Percentiles rank a stretch among this genome's conserved stretches.
These are phyloP conservation scores for Durotheca rogersii DNA, from an alignment of 495 filamentous ascomycete species.

Conservation along the genomic window DNA sequence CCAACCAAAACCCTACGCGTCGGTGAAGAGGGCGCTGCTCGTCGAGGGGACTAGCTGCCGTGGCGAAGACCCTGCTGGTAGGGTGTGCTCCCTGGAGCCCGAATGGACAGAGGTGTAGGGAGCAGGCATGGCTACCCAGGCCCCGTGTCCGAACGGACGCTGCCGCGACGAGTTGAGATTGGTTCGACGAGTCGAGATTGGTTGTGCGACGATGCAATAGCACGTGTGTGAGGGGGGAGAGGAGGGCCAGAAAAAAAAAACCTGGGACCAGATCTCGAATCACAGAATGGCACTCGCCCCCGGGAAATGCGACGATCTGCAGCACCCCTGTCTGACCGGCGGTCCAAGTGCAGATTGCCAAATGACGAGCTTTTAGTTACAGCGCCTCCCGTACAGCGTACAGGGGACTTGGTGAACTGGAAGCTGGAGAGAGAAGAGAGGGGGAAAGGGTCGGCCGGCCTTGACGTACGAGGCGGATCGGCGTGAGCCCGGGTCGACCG, in stretches of 20 bases:
- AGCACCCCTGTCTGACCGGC: conserved; percentile 32
- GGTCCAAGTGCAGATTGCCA: conserved; percentile 27
- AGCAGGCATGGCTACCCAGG: too few species aligned
- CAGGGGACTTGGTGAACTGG: background rate
- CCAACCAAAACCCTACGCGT: too few species aligned
- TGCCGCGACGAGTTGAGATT: conserved; percentile 33
- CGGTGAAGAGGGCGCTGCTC: too few species aligned
- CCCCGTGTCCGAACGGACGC: conserved; percentile 19
- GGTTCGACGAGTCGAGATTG: conserved; percentile 32
- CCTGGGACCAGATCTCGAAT: conserved; percentile 36
- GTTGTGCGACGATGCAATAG: conserved; percentile 30
- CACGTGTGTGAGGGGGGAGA: conserved; percentile 32
- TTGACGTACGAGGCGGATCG: too few species aligned
- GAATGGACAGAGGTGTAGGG: too few species aligned
- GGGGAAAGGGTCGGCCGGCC: too few species aligned
- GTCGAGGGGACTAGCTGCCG: too few species aligned
- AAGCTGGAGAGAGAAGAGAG: too few species aligned
- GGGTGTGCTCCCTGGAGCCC: conserved; percentile 2
- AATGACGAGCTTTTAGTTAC: conserved; percentile 23
- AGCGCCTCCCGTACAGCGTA: background rate
- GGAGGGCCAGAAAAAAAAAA: conserved; percentile 22
- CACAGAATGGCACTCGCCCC: conserved; percentile 30
- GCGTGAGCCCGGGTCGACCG: too few species aligned
- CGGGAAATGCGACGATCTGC: conserved; percentile 40
- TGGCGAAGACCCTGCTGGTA: background rate